Base-by-base conservation (phyloP, 768 basidiomycete genomes). In the Boletus rubescentipes region DNA sequence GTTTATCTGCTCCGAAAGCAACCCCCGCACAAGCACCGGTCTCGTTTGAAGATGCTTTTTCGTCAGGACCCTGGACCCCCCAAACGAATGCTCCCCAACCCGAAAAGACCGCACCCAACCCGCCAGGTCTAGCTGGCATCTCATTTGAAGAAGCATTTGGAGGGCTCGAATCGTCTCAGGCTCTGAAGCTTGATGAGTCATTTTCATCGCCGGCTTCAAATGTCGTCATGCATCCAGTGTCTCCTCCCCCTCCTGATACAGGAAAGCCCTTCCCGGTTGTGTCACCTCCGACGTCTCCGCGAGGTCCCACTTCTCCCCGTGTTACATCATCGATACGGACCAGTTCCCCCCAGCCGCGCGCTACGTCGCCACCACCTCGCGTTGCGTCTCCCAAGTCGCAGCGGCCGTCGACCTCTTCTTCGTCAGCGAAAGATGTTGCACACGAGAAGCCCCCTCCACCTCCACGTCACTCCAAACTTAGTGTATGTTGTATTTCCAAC, bases 381-480 rank as follows among this genome's bases (percentile, higher is more conserved):
- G 64, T 74, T 21, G 56, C 69, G 20, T 77, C 87, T 21, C 84
- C 89, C 0, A 84, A 80, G 64, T 72, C 76, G 18, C 72, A 65
- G 35, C 82, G 86, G 23, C 71, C 78, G 8, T 83, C 83, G 9
- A 86, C 84, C 1, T 81, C 79, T 14, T 83, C 83, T 1, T 79
- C 82, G 0, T 55, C 59, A 42, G 9, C 41, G 8, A 85, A 83
- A 55, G 83, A 84, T 46, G 51, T 41, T 12, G 71, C 68, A 3
- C 77, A 80, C 9, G 83, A 84, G 54, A 84, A 84, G 63, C 82
- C 85, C 14, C 61, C 76, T 20, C 69, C 80, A n/a, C 61, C 75
- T 2, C 69, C 79, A 45, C 79, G 85, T 55, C 82, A 83, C 60
- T 89, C 89, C 29, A 89, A 89, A 67, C 73, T 91, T 49, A 92